Percentiles rank a stretch among this genome's conserved stretches.
These are phyloP conservation scores for Yarrowia porcina DNA, from an alignment of 805 yeast species.

Conservation along the genomic window DNA sequence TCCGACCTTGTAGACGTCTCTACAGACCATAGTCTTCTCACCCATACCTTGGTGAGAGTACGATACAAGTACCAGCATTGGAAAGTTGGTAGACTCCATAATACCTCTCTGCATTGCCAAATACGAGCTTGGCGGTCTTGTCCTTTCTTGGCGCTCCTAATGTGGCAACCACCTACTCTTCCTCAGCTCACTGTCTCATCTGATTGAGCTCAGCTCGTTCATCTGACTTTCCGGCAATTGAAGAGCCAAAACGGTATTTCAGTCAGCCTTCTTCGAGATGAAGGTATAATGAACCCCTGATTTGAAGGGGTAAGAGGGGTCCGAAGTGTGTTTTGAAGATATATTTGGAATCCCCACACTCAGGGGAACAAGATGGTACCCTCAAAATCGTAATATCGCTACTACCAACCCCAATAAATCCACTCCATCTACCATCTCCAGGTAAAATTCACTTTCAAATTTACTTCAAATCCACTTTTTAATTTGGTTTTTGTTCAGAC, in stretches of 20 bases:
- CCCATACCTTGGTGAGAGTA: background rate
- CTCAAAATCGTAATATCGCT: background rate
- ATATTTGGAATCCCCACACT: background rate
- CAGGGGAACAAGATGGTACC: background rate
- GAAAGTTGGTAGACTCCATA: too few relatives aligned
- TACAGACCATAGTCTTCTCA: too few relatives aligned
- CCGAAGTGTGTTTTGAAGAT: background rate
- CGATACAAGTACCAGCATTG: too few relatives aligned
- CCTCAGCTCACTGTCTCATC: background rate
- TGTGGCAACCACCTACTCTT: background rate
- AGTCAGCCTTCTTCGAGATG: background rate
- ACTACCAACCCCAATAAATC: background rate
- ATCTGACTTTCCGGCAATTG: background rate
- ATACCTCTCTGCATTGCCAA: background rate
- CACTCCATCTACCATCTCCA: too few relatives aligned
- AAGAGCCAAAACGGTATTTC: background rate
- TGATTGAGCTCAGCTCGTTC: background rate
- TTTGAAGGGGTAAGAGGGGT: background rate
- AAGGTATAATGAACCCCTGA: background rate
- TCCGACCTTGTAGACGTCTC: too few relatives aligned
- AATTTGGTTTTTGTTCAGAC: too few relatives aligned
- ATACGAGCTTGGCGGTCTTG: constrained; percentile 6
- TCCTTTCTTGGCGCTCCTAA: background rate
- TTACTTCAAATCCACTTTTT: too few relatives aligned
- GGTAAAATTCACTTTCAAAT: too few relatives aligned